Base-by-base conservation (phyloP, 1,139 yeast species). In the Hyphopichia burtonii region DNA sequence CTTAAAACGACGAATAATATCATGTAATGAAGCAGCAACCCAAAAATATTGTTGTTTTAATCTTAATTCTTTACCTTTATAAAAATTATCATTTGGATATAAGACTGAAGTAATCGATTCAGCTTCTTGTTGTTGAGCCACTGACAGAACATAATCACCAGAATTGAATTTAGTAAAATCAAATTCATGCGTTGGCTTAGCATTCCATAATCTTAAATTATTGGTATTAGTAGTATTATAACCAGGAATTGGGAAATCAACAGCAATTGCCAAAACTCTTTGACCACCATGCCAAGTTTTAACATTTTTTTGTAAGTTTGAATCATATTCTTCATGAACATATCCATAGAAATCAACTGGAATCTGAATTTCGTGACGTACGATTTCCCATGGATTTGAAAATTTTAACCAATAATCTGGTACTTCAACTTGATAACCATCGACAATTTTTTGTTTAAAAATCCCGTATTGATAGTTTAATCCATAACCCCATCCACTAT, bases 401-500 rank as follows among this genome's bases (percentile, higher is more conserved):
- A 78, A 84, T 52, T 83, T 83, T 54, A 91, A 76, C 97, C 97
- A 91, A 65, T 90, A 87, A 63, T 91, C 97, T 3, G 97, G 97
- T 36, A 87, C 76, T 65, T 91, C 97, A 37, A 90, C 94, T 67
- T 91, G 97, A 65, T 87, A 87, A 14, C 97, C 97, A 58, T 91
- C 89, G 51, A 89, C 77, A 58, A 91, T 89, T 62, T 83, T 83
- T 67, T 91, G 98, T 54, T 89, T 80, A 67, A 91, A 91, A 54
- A 91, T 91, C 63, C 96, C 97, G 61, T 90, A 90, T 65, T 89
- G 91, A 67, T 90, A 90, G 60, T 95, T 83, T 53, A 90, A 73
- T 46, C 97, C 97, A 63, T 91, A 91, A 48, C 97, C 98, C 97
- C 97, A 90, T 41, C 96, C 96, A 27, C 95, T 90, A 63, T 87